phyloP scores from a whole-genome alignment of 208 protist genomes.

The Trichomonas vaginalis region DNA sequence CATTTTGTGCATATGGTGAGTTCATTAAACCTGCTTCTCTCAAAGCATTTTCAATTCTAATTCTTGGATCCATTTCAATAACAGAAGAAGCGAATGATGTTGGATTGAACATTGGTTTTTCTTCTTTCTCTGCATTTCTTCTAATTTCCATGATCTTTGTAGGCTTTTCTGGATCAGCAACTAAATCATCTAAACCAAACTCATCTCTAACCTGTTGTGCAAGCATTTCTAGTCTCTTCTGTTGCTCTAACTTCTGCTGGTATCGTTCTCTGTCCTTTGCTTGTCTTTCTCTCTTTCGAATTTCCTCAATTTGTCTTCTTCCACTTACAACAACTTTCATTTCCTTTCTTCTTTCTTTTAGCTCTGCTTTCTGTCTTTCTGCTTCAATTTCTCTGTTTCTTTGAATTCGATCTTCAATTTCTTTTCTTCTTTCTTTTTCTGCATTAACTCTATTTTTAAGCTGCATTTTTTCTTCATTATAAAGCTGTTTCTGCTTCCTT shows the following conservation, averaged over 20 bases:
- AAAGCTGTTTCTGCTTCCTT: neutral
- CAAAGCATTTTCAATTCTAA: neutral
- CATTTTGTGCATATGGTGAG: neutral
- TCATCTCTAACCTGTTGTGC: neutral
- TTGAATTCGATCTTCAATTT: neutral
- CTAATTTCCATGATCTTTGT: slow-evolving; percentile 9
- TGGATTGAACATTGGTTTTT: neutral
- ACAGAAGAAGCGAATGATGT: neutral
- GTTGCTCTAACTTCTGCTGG: neutral
- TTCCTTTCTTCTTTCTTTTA: neutral
- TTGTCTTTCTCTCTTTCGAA: neutral
- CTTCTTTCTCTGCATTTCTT: neutral
- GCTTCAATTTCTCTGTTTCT: neutral
- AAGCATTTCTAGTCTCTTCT: neutral
- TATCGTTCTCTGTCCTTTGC: neutral
- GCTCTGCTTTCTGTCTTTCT: neutral
- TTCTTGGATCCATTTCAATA: slow-evolving; percentile 7
- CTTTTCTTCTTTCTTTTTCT: neutral
- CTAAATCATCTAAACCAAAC: neutral
- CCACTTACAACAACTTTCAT: neutral
- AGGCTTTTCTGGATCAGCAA: neutral
- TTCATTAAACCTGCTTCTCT: slow-evolving; percentile 5
- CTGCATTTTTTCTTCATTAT: neutral
- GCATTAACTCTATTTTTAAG: neutral
- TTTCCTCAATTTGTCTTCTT: neutral